Base-by-base conservation (phyloP, 768 basidiomycete genomes). In the Pleurotus tuoliensis region DNA sequence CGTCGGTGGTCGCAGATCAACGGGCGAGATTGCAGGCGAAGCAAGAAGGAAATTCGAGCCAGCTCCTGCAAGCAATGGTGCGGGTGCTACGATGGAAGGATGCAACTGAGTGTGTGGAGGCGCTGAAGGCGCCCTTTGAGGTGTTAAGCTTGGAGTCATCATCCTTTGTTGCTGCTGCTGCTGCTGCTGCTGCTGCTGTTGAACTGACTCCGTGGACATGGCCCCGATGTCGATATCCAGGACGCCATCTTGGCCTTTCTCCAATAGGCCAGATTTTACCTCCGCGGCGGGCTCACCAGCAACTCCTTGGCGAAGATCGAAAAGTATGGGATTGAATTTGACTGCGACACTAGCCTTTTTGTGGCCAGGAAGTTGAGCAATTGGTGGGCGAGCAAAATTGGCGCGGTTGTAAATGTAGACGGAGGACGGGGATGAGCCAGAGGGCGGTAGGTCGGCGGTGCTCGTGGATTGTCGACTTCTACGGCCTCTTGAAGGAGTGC, bases 351-450 rank as follows among this genome's bases (percentile, higher is more conserved):
- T 94, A 0, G 96, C 88, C 63, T 96, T 97, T 73, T 94, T 93
- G 76, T 98, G 92, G 1, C 97, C 97, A 2, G 97, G 95, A 4
- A 98, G 76, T 67, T 95, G 94, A 12, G 94, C 97, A 56, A 98
- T 84, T 0, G 97, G 96, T 1, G 93, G 90, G 43, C 92, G 78
- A 0, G 93, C 86, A 69, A 99, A 92, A 72, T 97, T 98, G 41
- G 92, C 92, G 30, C 97, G 83, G 6, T 94, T 91, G 72, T 98
- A 98, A 63, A 99, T 92, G 75, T 92, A 98, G 25, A 98, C 96
- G 2, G 78, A 80, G 3, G 81, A 82, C 9, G 69, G 67, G 5
- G 76, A 67, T 13, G 83, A 84, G 3, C 86, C 77, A 0, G 80
- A 73, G n/a, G 72, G 62, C 13, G 74, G 63, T 47, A 68, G 40